Evolutionary conservation across 2,329 filamentous ascomycete genomes (phyloP).

Genomic region (Iodosphaeria phyllophila): DNA sequence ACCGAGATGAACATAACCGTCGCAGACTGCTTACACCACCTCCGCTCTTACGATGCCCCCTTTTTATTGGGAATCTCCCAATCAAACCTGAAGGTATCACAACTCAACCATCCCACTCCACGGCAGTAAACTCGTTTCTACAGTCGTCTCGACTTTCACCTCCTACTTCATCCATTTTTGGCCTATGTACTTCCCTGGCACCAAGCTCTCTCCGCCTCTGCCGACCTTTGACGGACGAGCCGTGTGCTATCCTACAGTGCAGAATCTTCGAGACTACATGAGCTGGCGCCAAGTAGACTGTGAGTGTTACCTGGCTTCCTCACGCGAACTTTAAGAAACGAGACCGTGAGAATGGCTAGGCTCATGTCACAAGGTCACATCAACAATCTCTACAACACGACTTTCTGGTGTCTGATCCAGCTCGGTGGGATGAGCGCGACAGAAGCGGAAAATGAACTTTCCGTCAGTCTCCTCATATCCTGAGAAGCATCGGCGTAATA

Average conservation of each 20-base stretch:
- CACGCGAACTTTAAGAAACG: neutral
- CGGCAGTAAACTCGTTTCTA: conserved; percentile 70
- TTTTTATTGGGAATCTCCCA: too few relatives aligned
- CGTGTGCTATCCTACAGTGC: conserved; percentile 69
- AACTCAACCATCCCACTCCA: conserved; percentile 3
- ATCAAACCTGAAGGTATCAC: neutral
- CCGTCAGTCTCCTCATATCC: conserved; percentile 25
- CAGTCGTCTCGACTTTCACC: conserved; percentile 83
- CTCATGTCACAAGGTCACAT: conserved; percentile 50
- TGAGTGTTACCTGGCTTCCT: conserved; percentile 21
- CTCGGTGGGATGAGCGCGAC: conserved; percentile 55
- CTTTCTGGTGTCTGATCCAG: conserved; percentile 80
- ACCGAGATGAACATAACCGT: too few relatives aligned
- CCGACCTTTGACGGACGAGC: conserved; percentile 88
- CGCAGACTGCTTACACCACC: too few relatives aligned
- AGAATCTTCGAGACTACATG: conserved; percentile 83
- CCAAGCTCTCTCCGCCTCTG: conserved; percentile 49
- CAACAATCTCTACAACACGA: conserved; percentile 96
- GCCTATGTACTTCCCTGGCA: conserved; percentile 56
- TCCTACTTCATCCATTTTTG: conserved; percentile 76
- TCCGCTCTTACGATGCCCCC: too few relatives aligned
- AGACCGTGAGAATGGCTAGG: conserved; percentile 6
- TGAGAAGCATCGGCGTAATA: conserved; percentile 9
- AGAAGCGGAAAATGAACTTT: conserved; percentile 65
- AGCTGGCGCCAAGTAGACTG: conserved; percentile 96